Conservation (phyloP, 805 yeast genomes). For the Kodamaea sagamina region DNA sequence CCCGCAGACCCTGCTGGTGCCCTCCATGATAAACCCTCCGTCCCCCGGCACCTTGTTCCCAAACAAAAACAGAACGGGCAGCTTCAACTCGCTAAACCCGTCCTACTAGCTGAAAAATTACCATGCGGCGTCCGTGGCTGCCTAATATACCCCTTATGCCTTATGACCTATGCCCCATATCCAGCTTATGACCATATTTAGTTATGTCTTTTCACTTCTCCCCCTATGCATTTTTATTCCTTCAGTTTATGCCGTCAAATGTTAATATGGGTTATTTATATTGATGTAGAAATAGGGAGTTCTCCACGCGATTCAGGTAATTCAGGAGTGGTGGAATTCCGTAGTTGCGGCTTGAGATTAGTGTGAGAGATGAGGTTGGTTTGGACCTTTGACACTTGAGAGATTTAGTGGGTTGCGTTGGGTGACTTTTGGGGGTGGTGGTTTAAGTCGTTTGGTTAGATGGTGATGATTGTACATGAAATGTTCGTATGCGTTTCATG, state of each 20-base stretch:
- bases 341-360: no score
- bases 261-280: no score
- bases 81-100: conserved; percentile 4
- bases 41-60: conserved; percentile 4
- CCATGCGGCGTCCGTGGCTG: neutral
- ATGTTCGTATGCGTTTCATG: no score
- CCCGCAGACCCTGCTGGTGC: conserved; percentile 13
- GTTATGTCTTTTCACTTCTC: conserved; percentile 9
- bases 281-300: no score
- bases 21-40: conserved; percentile 15
- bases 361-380: no score
- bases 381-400: no score
- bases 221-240: conserved; percentile 8
- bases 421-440: no score
- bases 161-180: conserved; percentile 7
- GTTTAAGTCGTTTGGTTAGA: no score
- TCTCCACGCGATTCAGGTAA: no score
- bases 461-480: no score
- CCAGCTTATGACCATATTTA: conserved; percentile 6
- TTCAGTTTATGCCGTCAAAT: conserved; percentile 5
- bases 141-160: conserved; percentile 4
- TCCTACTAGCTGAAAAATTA: conserved; percentile 1
- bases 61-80: neutral
- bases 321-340: no score
- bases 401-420: no score